These are phyloP conservation scores for Clavispora carvajalis DNA, from an alignment of 805 yeast species.

Conservation along the genomic window DNA sequence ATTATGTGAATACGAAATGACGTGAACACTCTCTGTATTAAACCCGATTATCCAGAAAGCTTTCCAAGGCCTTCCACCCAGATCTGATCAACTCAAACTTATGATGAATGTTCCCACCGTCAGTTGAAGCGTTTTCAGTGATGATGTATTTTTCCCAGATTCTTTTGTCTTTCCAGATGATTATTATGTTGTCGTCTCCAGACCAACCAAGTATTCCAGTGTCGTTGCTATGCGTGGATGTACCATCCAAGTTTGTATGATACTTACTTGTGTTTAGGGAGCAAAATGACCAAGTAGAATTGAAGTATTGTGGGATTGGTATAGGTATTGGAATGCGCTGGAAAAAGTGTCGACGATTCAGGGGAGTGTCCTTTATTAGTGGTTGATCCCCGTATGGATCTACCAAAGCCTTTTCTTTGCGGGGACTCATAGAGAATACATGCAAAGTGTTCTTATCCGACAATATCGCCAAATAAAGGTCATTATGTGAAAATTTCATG, in stretches of 20 bases:
- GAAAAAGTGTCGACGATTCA: conserved; percentile 61
- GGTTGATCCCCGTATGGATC: conserved; percentile 7
- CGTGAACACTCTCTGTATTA: too few species aligned
- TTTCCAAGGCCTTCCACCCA: conserved; percentile 62
- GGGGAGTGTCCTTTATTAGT: conserved; percentile 13
- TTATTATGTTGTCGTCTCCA: conserved; percentile 63
- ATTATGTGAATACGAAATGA: background rate
- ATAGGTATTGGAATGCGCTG: conserved; percentile 56
- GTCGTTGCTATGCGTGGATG: conserved; percentile 20
- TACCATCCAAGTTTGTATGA: conserved; percentile 18
- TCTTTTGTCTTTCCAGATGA: conserved; percentile 68
- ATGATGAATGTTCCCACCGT: background rate
- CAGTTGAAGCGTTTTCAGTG: conserved; percentile 31
- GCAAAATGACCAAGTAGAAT: conserved; percentile 84
- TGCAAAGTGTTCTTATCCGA: conserved; percentile 90
- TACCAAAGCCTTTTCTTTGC: background rate
- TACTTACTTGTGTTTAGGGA: conserved; percentile 53
- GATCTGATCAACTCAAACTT: conserved; percentile 51
- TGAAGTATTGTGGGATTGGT: conserved; percentile 62
- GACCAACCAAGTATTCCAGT: conserved; percentile 60
- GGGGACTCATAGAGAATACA: conserved; percentile 52
- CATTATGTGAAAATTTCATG: conserved; percentile 77
- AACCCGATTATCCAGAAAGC: background rate
- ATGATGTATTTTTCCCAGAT: conserved; percentile 86
- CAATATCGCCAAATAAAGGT: conserved; percentile 71